Evolutionary conservation across 441 rosid species (phyloP), one percentile per base, ranked within the genome.

Genomic region (Syzygium syzygioides): DNA sequence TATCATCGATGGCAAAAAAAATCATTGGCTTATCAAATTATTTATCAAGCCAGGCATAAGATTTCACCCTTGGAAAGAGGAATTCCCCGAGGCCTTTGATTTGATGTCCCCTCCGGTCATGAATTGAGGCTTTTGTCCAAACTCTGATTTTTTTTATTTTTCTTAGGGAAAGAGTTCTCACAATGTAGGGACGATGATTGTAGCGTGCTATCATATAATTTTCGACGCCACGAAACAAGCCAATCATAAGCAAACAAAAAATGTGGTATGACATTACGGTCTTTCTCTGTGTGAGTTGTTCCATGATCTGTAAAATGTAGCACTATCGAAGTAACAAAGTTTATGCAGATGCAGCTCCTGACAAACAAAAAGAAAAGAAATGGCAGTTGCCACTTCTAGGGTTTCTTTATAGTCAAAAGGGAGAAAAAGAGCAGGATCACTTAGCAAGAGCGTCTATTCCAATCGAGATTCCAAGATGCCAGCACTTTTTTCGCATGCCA

Each of bases 191-290:
- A 34, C 28, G 30, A 15, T n/a, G 37, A 0, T 30, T 0, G 1
- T 14, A 1, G 11, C 3, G 9, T 4, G 37, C 12, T 7, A 0
- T 1, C 0, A 1, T 13, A 28, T 60, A 60, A n/a, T 64, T 68
- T 8, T 68, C 5, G 15, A 34, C 26, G 11, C 14, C 1, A 68
- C 37, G 13, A 34, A 68, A 34, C 2, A 1, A 34, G 50, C 4
- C 50, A 41, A 34, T 71, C 2, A 25, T 37, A 71, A 71, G 28
- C 23, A 71, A 37, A 37, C 6, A 20, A 11, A 11, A 20, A 20
- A 4, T 5, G 28, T 11, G 28, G 28, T 71, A 37, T 7, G 15
- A 11, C 20, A 25, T 37, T 11, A 50, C 6, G 50, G 28, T 37
- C 48, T 37, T 20, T 71, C 80, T 71, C 50, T 37, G 37, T 1